Conservation (phyloP, 1,284 basidiomycete genomes). For the Cutaneotrichosporon spelunceum region DNA sequence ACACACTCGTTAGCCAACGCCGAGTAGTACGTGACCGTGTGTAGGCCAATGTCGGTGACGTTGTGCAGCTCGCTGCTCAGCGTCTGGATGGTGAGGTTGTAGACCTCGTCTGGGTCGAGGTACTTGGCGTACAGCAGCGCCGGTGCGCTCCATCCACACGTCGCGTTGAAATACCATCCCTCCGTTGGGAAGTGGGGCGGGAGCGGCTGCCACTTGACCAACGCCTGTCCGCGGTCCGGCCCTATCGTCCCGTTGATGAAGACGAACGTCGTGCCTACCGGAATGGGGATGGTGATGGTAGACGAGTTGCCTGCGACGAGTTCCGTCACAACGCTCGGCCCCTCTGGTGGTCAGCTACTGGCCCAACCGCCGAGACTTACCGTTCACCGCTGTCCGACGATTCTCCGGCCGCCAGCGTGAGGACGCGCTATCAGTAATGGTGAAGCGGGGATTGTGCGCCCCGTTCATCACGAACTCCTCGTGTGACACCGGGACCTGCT, state of each 20-base stretch:
- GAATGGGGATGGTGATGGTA: background rate
- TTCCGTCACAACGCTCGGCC: background rate
- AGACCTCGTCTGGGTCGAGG: background rate
- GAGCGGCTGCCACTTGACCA: background rate
- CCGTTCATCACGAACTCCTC: background rate
- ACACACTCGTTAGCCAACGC: background rate
- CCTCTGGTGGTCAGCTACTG: background rate
- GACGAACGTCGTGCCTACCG: background rate
- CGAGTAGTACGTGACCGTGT: background rate
- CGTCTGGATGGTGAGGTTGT: constrained; percentile 1
- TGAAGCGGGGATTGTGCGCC: background rate
- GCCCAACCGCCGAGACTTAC: background rate
- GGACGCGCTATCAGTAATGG: background rate
- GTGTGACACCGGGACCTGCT: background rate
- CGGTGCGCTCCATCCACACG: background rate
- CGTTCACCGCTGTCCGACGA: background rate
- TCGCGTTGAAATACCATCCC: background rate
- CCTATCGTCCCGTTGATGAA: background rate
- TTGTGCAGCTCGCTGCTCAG: background rate
- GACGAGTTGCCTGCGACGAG: background rate
- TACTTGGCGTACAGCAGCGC: background rate
- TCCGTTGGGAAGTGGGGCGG: background rate
- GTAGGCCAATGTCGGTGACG: background rate
- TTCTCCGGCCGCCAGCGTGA: constrained; percentile 1
- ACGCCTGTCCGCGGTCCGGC: background rate